Base-by-base conservation (phyloP, 1,284 basidiomycete species). In the Heterobasidion irregulare region DNA sequence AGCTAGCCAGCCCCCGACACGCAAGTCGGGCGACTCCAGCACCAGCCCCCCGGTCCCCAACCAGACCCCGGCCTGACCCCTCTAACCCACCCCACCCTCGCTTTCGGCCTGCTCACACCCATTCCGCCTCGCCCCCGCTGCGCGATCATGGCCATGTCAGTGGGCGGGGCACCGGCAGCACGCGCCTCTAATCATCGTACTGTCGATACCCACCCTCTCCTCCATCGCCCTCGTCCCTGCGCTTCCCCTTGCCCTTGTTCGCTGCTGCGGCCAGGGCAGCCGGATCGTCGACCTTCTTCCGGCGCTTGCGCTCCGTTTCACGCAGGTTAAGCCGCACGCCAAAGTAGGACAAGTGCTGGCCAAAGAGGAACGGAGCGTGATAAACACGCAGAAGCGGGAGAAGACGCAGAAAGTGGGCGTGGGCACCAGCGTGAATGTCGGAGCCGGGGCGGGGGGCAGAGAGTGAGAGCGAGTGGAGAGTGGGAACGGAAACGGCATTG, bases 301-400 rank as follows among this genome's bases (percentile, higher is more conserved):
- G 71, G 13, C 84, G 74, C 61, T 78, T 82, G 13, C 86, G 75
- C 63, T 86, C 84, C 0, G 79, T 80, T 62, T 87, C 86, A 36
- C 86, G 79, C 38, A 84, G 78, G 62, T 88, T 88, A 5, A 88
- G 73, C 15, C 83, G 78, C 2, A 88, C 82, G 13, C 86, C 86
- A 73, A 81, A 86, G 54, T 80, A 72, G 6, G 82, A 78, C 33
- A 87, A 74, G 65, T 83, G 80, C 85, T 86, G 59, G 47, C 41
- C 12, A 44, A 44, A 13, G 5, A 32, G 36, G 44, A 13, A 26
- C 6, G 6, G 26, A 26, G 26, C 26, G 26, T 26, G 26, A 26
- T 26, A 26, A 26, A 26, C 4, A 26, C 6, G 26, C 26, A 4
- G 41, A 36, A 19, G 13, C 13, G 6, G 43, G 26, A 26, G 26